These are phyloP conservation scores for Adansonia madagascariensis DNA, from an alignment of 441 rosid genomes.

Conservation along the genomic window DNA sequence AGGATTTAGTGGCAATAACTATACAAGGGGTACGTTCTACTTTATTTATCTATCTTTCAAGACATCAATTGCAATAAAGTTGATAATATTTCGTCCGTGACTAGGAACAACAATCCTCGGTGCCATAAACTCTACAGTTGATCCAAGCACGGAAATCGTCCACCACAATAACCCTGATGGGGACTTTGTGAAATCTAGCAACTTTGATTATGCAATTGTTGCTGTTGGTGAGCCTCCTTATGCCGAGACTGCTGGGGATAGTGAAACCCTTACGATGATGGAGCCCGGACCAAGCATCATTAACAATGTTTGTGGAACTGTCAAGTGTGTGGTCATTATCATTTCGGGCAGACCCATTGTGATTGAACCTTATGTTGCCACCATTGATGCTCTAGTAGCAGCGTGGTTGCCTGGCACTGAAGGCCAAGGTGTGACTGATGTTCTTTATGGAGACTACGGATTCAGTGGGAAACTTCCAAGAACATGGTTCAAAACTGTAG, in stretches of 20 bases:
- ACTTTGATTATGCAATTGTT: constrained; percentile 60
- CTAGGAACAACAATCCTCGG: constrained; percentile 66
- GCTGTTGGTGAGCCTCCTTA: constrained; percentile 69
- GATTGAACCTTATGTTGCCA: constrained; percentile 59
- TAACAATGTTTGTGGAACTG: constrained; percentile 49
- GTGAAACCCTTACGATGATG: constrained; percentile 51
- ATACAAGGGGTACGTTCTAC: constrained; percentile 52
- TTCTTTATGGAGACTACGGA: constrained; percentile 62
- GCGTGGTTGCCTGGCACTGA: constrained; percentile 81
- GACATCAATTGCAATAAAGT: not conserved
- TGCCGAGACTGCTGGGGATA: constrained; percentile 69
- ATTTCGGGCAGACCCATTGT: constrained; percentile 68
- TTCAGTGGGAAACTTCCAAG: constrained; percentile 67
- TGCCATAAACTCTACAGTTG: constrained; percentile 57
- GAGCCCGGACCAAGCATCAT: constrained; percentile 59
- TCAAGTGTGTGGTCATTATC: constrained; percentile 62
- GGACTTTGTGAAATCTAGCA: constrained; percentile 59
- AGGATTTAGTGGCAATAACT: constrained; percentile 60
- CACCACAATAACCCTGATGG: constrained; percentile 53
- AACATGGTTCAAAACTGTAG: constrained; percentile 67
- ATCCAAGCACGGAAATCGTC: constrained; percentile 53
- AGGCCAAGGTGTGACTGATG: constrained; percentile 73
- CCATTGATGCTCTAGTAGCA: constrained; percentile 63
- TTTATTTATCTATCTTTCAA: not conserved
- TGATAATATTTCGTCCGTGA: not conserved